Evolutionary conservation across 1,139 yeast genomes (phyloP), one percentile per base, ranked within the genome.

Genomic region (Tardiomyces digboiensis): DNA sequence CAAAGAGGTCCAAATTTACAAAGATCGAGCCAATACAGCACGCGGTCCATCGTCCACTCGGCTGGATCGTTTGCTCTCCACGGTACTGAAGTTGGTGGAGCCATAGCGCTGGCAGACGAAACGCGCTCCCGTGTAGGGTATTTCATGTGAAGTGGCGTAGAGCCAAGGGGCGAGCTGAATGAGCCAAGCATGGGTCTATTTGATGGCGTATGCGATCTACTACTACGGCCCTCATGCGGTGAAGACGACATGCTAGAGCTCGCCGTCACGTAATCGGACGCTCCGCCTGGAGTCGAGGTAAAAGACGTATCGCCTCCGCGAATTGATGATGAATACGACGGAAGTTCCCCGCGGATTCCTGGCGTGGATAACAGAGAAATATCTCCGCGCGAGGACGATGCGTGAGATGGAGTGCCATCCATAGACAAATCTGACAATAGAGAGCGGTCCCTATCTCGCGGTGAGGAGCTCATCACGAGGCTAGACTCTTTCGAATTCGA

Each of bases 1-100:
- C 96, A 88, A 12, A 81, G 71, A 5, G 72, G 74, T 50, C 84
- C 83, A 61, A 88, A 88, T 29, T 75, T 72, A 58, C 87, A 74
- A 19, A 61, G 54, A 14, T 75, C 81, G 22, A 88, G 68, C 95
- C 95, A 88, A 40, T 65, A 60, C 1, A 73, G 47, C 0, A 87
- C 93, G 44, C 83, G 70, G 14, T 73, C 76, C 52, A 76, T 68
- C 4, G 82, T 76, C 97, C 97, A 87, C 45, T 74, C 77, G 2
- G 64, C 66, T 0, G 69, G 64, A 41, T 64, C 65, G 14, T 46
- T 50, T 4, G 58, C 58, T 23, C 54, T 52, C 66, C 66, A 64
- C 3, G 55, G 50, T 14, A 48, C 29, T 19, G 33, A 5, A 5
- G 33, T 26, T 8, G 33, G 33, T 16, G 33, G 12, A 5, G 33